Evolutionary conservation across 805 yeast genomes (phyloP), one percentile per base, ranked within the genome.

Genomic region (Monosporozyma unispora): DNA sequence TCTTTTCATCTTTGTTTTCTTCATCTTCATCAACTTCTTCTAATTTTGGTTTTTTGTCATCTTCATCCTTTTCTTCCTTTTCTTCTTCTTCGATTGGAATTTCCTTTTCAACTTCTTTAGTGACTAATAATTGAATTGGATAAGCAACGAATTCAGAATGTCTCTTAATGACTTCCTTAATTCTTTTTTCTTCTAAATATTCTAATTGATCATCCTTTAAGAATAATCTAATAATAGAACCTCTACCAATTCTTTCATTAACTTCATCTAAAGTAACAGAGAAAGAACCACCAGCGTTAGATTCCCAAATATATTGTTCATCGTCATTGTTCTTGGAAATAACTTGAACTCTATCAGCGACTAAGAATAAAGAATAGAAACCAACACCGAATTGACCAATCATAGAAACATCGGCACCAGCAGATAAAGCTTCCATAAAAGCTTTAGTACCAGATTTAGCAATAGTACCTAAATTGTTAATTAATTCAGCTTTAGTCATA

Each of bases 301-400:
- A 93, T 79, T 93, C 99, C 99, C 99, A 93, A 65, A 93, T 77
- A 83, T 93, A 93, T 79, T 93, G 99, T 72, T 93, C 98, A 71
- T 93, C 99, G 67, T 93, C 99, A 70, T 93, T 93, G 81, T 89
- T 84, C 80, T 93, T 93, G 54, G 99, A 87, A 70, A 93, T 87
- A 63, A 93, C 99, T 78, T 93, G 96, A 57, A 93, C 99, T 63
- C 81, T 87, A 78, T 93, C 99, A 64, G 99, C 98, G 70, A 93
- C 99, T 78, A 93, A 81, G 87, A 93, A 93, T 61, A 91, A 79
- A 49, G 99, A 93, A 84, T 93, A 93, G 91, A 93, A 93, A 83
- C 99, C 99, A 64, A 93, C 99, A 89, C 99, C 99, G 79, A 93
- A 93, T 78, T 93, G 99, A 81, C 99, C 99, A 77, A 93, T 93